phyloP scores from a whole-genome alignment of 225 moss, liverwort and hornwort genomes.

The Lunularia cruciata region DNA sequence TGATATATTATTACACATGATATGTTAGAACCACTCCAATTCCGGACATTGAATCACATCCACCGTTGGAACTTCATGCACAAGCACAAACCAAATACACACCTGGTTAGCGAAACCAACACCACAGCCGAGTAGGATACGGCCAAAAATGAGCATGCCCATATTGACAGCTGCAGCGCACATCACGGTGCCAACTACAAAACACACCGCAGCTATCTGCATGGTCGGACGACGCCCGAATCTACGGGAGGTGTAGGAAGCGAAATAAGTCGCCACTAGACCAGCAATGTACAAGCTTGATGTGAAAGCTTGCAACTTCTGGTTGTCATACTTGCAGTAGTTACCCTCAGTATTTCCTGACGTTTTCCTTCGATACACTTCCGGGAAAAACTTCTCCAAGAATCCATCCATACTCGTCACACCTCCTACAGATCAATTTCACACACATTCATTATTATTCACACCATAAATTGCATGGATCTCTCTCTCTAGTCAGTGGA shows the following conservation, averaged over 20 bases:
- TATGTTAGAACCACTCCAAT: background rate
- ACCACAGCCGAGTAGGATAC: conserved; percentile 30
- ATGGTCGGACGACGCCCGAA: conserved; percentile 36
- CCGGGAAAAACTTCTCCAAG: conserved; percentile 37
- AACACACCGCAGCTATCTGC: conserved; percentile 19
- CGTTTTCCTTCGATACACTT: conserved; percentile 5
- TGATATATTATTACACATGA: background rate
- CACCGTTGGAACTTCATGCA: too few relatives aligned
- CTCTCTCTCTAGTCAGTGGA: background rate
- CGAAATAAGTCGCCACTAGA: conserved; percentile 33
- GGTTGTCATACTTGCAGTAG: conserved; percentile 47
- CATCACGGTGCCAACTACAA: conserved; percentile 25
- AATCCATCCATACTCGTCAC: conserved; percentile 40
- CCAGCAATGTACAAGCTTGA: conserved; percentile 50
- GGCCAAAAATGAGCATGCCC: conserved; percentile 25
- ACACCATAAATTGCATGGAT: background rate
- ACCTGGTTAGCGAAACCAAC: conserved; percentile 50
- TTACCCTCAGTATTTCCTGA: background rate
- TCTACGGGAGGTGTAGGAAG: conserved; percentile 27
- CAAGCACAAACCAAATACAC: too few relatives aligned
- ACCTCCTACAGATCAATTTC: conserved; percentile 28
- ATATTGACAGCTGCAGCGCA: conserved; percentile 28
- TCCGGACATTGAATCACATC: background rate
- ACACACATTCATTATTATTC: too few relatives aligned
- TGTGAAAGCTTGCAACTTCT: conserved; percentile 39